Evolutionary conservation across 2,329 filamentous ascomycete species (phyloP).

Genomic region (Pseudogymnoascus sp.): DNA sequence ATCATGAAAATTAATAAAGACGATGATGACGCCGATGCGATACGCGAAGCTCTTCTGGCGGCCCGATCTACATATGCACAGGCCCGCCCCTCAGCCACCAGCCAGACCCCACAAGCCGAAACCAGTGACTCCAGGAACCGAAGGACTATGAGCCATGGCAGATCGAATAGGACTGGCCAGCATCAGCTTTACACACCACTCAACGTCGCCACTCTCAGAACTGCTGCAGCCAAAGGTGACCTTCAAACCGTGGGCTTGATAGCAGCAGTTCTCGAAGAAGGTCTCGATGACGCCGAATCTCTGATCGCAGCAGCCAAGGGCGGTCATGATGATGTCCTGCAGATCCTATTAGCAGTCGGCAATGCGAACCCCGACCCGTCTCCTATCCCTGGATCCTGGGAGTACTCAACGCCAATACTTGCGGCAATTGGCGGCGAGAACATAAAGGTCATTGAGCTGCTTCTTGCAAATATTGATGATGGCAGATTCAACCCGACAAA

Average conservation of each 20-base stretch:
- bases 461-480: slow-evolving; percentile 58
- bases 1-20: slow-evolving; percentile 73
- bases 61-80: slow-evolving; percentile 47
- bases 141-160: slow-evolving; percentile 37
- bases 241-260: slow-evolving; percentile 53
- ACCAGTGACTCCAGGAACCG: slow-evolving; percentile 37
- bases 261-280: slow-evolving; percentile 46
- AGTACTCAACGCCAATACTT: slow-evolving; percentile 84
- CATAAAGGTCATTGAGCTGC: slow-evolving; percentile 71
- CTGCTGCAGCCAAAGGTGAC: slow-evolving; percentile 53
- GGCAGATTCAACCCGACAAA: slow-evolving; percentile 72
- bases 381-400: slow-evolving; percentile 49
- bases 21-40: slow-evolving; percentile 69
- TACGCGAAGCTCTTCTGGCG: slow-evolving; percentile 60
- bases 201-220: slow-evolving; percentile 49
- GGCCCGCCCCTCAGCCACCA: slow-evolving; percentile 23
- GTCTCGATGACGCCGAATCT: slow-evolving; percentile 68
- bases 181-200: slow-evolving; percentile 55
- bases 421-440: slow-evolving; percentile 88
- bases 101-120: slow-evolving; percentile 10
- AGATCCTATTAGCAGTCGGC: slow-evolving; percentile 38
- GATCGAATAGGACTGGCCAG: slow-evolving; percentile 57
- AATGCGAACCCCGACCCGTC: slow-evolving; percentile 59
- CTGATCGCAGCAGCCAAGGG: slow-evolving; percentile 87
- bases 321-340: slow-evolving; percentile 58